Percentiles rank a stretch among this genome's conserved stretches.
phyloP scores from a whole-genome alignment of 1,284 basidiomycete species.

The Boletellus sp. region DNA sequence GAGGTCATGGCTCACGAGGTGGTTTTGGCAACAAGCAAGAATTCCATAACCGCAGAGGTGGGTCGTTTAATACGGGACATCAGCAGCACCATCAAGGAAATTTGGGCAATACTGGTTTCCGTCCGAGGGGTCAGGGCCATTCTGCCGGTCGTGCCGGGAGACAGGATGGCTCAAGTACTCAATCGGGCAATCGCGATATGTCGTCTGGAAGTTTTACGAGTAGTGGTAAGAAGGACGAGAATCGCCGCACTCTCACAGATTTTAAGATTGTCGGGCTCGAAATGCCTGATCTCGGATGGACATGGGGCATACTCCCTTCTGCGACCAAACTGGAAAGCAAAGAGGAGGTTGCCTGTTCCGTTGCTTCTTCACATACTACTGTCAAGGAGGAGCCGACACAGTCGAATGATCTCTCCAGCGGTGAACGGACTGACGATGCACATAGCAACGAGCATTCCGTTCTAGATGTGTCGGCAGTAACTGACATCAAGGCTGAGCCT shows the following conservation, averaged over 20 bases:
- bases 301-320: constrained; percentile 57
- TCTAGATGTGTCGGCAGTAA: constrained; percentile 19
- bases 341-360: constrained; percentile 32
- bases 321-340: constrained; percentile 38
- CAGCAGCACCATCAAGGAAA: constrained; percentile 42
- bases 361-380: constrained; percentile 26
- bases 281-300: constrained; percentile 70
- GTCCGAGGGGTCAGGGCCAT: constrained; percentile 41
- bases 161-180: constrained; percentile 45
- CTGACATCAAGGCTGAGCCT: constrained; percentile 31
- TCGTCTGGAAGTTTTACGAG: constrained; percentile 41
- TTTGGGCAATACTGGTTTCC: constrained; percentile 42
- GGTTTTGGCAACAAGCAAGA: constrained; percentile 60
- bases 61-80: constrained; percentile 53
- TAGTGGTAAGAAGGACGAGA: constrained; percentile 73
- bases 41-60: constrained; percentile 58
- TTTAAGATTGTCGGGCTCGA: constrained; percentile 92
- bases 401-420: constrained; percentile 24
- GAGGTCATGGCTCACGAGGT: constrained; percentile 60
- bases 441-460: constrained; percentile 30
- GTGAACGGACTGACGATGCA: constrained; percentile 27
- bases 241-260: constrained; percentile 86
- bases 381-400: constrained; percentile 44
- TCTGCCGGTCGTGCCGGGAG: constrained; percentile 48
- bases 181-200: constrained; percentile 42